These are phyloP conservation scores for Claviceps cyperi DNA, from an alignment of 2,329 filamentous ascomycete species.

Conservation along the genomic window DNA sequence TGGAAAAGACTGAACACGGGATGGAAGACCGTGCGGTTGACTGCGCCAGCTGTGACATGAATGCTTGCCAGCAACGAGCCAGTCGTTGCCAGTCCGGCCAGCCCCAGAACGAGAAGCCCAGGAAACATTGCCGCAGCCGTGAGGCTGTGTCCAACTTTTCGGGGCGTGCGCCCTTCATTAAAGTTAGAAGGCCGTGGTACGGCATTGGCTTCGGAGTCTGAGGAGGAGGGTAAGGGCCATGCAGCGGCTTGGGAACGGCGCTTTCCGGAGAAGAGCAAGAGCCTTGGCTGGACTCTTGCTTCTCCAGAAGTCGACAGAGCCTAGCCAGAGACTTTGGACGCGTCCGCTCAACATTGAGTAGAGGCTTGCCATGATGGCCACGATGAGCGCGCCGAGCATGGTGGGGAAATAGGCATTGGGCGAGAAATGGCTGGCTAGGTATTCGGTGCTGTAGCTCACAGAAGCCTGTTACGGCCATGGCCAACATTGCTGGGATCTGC, in stretches of 20 bases:
- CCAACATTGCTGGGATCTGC: conserved; percentile 43
- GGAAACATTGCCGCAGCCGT: conserved; percentile 77
- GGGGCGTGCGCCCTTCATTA: conserved; percentile 13
- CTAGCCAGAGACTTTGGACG: conserved; percentile 38
- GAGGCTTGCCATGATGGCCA: too few relatives aligned
- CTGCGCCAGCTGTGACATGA: conserved; percentile 21
- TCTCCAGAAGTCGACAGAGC: conserved; percentile 36
- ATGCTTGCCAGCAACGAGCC: conserved; percentile 45
- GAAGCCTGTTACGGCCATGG: too few relatives aligned
- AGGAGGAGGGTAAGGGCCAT: conserved; percentile 17
- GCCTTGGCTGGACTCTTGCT: too few relatives aligned
- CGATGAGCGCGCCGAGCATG: too few relatives aligned
- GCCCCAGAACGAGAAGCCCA: conserved; percentile 64
- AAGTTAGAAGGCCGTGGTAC: conserved; percentile 6
- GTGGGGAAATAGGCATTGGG: too few relatives aligned
- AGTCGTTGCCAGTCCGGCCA: conserved; percentile 44
- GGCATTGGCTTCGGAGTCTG: conserved; percentile 20
- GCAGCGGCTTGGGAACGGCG: conserved; percentile 15
- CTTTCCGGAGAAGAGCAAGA: conserved; percentile 9
- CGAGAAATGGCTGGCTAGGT: too few relatives aligned
- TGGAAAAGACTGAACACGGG: conserved; percentile 44
- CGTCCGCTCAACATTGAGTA: conserved; percentile 16
- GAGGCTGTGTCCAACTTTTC: conserved; percentile 66
- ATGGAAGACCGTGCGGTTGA: conserved; percentile 34
- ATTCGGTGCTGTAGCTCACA: too few relatives aligned